Percentiles rank a stretch among this genome's conserved stretches.
phyloP scores from a whole-genome alignment of 2,329 filamentous ascomycete genomes.

The Coccinonectria pachysandricola region DNA sequence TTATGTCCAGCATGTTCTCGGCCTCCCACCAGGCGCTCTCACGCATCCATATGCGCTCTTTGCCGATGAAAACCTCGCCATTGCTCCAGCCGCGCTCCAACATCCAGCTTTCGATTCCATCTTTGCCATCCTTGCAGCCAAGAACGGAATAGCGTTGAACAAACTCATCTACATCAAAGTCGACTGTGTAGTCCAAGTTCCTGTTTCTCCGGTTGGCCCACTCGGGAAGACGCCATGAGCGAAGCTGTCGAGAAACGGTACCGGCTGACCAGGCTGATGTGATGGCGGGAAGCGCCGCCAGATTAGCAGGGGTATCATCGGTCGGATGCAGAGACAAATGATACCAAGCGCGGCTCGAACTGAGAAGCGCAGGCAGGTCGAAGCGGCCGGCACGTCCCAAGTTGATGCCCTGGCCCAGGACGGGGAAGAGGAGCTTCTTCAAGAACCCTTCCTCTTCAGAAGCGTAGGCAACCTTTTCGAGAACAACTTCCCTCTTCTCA shows the following conservation, averaged over 20 bases:
- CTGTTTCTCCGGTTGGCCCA: constrained; percentile 93
- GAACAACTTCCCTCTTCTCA: constrained; percentile 70
- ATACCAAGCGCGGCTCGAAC: constrained; percentile 88
- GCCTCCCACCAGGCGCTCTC: constrained; percentile 97
- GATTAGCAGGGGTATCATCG: constrained; percentile 66
- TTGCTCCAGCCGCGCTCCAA: constrained; percentile 97
- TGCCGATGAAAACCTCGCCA: constrained; percentile 84
- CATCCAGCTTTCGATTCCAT: constrained; percentile 90
- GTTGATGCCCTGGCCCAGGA: constrained; percentile 66
- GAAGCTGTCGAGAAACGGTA: constrained; percentile 82
- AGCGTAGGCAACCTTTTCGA: constrained; percentile 81
- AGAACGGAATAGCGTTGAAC: constrained; percentile 69
- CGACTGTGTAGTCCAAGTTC: constrained; percentile 87
- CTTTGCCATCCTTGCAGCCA: constrained; percentile 80
- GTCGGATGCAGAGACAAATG: constrained; percentile 87
- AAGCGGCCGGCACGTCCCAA: constrained; percentile 70
- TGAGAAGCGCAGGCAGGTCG: constrained; percentile 63
- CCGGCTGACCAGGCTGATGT: constrained; percentile 90
- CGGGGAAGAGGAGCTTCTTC: constrained; percentile 69
- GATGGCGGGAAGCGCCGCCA: constrained; percentile 61
- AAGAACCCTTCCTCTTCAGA: constrained; percentile 76
- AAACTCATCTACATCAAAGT: constrained; percentile 93
- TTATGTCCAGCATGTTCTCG: constrained; percentile 88
- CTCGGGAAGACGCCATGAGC: constrained; percentile 86
- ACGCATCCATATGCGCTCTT: constrained; percentile 90